phyloP scores from a whole-genome alignment of 2,329 filamentous ascomycete species.

The Ceratocystis albifundus region DNA sequence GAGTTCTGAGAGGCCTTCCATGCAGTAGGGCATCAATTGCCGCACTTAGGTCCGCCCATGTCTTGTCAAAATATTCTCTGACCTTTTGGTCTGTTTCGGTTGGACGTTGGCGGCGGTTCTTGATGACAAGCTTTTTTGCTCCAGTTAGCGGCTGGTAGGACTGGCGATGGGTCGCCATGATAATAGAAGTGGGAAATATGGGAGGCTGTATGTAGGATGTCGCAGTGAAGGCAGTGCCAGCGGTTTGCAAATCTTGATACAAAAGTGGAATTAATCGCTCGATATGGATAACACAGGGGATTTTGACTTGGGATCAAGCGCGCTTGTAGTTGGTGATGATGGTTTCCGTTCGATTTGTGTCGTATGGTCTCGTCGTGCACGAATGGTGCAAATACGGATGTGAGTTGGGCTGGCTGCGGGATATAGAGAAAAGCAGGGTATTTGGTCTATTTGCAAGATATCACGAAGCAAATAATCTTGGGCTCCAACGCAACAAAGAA shows the following conservation, averaged over 20 bases:
- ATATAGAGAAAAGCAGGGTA: too few relatives aligned
- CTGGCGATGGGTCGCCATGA: not conserved
- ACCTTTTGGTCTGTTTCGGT: slow-evolving; percentile 45
- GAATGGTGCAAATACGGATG: not conserved
- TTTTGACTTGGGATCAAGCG: not conserved
- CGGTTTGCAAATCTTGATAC: not conserved
- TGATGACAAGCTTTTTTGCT: slow-evolving; percentile 80
- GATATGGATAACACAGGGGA: not conserved
- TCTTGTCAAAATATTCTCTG: slow-evolving; percentile 65
- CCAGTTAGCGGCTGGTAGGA: slow-evolving; percentile 54
- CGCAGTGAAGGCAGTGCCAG: not conserved
- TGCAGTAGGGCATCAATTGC: slow-evolving; percentile 65
- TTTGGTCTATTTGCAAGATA: too few relatives aligned
- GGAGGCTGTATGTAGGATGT: not conserved
- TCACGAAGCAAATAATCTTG: too few relatives aligned
- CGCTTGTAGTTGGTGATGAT: not conserved
- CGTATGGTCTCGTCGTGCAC: not conserved
- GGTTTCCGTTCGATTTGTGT: not conserved
- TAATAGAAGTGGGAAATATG: not conserved
- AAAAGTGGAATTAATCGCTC: not conserved
- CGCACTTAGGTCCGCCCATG: slow-evolving; percentile 60
- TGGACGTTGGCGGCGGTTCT: slow-evolving; percentile 58
- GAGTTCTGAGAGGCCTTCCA: slow-evolving; percentile 49
- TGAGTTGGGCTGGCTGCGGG: too few relatives aligned
- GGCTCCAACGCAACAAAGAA: too few relatives aligned